These are phyloP conservation scores for Syzygium jambos DNA, from an alignment of 345 rosid species.

Conservation along the genomic window DNA sequence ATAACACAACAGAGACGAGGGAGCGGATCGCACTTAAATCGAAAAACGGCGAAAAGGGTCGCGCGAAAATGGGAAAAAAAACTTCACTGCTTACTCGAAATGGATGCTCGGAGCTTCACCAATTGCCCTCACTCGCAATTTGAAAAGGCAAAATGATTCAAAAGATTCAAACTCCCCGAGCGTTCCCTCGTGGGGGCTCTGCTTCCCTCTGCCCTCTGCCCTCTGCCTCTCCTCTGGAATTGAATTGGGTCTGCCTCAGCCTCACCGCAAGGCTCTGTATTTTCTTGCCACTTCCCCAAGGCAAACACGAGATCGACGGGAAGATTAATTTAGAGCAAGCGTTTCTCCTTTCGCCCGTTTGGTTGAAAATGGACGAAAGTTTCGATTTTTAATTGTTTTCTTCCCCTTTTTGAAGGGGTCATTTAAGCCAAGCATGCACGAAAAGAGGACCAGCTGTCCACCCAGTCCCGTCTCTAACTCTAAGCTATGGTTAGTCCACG, in stretches of 20 bases:
- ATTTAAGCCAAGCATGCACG: not conserved
- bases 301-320: not conserved
- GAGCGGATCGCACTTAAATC: not conserved
- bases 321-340: not conserved
- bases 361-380: not conserved
- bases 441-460: not conserved
- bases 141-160: not conserved
- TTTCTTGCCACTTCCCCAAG: not conserved
- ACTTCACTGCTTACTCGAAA: not conserved
- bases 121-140: not conserved
- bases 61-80: not conserved
- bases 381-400: not conserved
- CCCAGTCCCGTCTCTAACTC: not conserved
- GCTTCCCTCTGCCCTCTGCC: not conserved
- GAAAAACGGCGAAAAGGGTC: not conserved
- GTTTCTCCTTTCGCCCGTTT: not conserved
- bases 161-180: not conserved
- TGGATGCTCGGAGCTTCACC: not conserved
- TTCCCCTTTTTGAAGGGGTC: not conserved
- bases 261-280: not conserved
- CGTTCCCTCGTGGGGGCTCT: not conserved
- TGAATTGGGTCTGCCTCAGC: not conserved
- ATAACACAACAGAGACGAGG: not conserved
- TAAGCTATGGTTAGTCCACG: not conserved
- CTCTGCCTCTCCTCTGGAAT: not conserved